A percentile compares a stretch with the other conserved stretches of the same genome.
Conservation (phyloP, 805 yeast genomes). For the Henningerozyma blattae region DNA sequence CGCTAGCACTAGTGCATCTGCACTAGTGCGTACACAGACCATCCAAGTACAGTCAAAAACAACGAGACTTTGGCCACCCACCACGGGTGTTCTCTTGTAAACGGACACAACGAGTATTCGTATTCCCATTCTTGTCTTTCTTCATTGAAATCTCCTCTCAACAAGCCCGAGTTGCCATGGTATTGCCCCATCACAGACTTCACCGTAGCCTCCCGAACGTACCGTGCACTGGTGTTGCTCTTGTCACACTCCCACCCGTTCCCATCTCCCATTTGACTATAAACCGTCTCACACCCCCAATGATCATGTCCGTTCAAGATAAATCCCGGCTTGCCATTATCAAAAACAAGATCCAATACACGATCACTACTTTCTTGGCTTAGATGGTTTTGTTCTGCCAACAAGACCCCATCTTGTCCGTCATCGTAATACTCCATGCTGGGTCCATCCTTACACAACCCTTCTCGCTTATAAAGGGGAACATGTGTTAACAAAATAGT, state of each 20-base stretch:
- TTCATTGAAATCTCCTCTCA: constrained; percentile 57
- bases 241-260: constrained; percentile 42
- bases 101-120: constrained; percentile 63
- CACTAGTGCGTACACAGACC: constrained; percentile 18
- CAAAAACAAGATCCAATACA: constrained; percentile 65
- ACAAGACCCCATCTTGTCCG: constrained; percentile 40
- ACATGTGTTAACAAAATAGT: constrained; percentile 80
- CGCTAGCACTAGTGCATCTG: too few species aligned
- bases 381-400: constrained; percentile 80
- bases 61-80: constrained; percentile 66
- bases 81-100: constrained; percentile 85
- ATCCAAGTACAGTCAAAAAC: constrained; percentile 29
- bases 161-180: constrained; percentile 76
- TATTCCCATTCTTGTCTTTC: constrained; percentile 45
- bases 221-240: too few species aligned
- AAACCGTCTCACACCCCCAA: constrained; percentile 75
- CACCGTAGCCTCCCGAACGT: constrained; percentile 69
- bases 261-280: constrained; percentile 31
- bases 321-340: constrained; percentile 55
- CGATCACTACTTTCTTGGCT: constrained; percentile 51
- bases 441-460: constrained; percentile 83
- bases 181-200: constrained; percentile 94
- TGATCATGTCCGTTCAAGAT: constrained; percentile 93
- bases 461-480: constrained; percentile 72
- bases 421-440: constrained; percentile 47